Conservation (phyloP, 768 basidiomycete genomes). For the Leccinum rimulosum region DNA sequence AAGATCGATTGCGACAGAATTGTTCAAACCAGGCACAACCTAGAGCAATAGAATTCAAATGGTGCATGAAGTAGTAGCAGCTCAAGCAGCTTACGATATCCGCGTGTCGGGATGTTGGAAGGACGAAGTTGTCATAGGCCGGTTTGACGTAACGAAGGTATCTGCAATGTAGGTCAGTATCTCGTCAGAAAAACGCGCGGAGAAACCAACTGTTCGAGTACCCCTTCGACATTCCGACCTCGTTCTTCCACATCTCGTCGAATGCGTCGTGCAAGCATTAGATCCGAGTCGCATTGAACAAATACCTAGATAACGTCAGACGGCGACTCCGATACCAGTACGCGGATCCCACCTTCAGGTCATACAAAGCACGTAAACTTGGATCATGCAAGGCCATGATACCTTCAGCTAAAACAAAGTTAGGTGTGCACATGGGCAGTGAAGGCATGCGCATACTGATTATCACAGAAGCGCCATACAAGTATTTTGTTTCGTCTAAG, state of each 20-base stretch:
- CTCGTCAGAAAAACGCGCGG: background rate
- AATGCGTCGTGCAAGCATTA: conserved; percentile 95
- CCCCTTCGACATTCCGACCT: conserved; percentile 79
- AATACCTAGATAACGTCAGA: conserved; percentile 52
- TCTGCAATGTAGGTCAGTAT: conserved; percentile 37
- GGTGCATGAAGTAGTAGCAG: background rate
- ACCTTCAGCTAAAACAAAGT: conserved; percentile 63
- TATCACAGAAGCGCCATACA: conserved; percentile 92
- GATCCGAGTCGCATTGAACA: conserved; percentile 91
- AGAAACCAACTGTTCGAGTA: conserved; percentile 76
- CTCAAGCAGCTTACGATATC: conserved; percentile 63
- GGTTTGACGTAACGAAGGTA: conserved; percentile 96
- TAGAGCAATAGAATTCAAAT: conserved; percentile 29
- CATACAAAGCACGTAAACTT: conserved; percentile 74
- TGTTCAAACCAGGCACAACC: conserved; percentile 96
- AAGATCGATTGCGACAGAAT: conserved; percentile 87
- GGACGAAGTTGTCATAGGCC: conserved; percentile 90
- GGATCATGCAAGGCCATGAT: conserved; percentile 89
- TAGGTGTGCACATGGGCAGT: background rate
- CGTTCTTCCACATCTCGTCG: conserved; percentile 86
- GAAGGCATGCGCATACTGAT: conserved; percentile 51
- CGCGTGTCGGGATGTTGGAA: conserved; percentile 80
- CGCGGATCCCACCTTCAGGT: conserved; percentile 69
- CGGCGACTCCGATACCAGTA: background rate
- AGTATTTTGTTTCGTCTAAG: conserved; percentile 73